A percentile compares a stretch with the other conserved stretches of the same genome.
Conservation (phyloP, 1,139 yeast genomes). For the Hyphopichia wangnamkhiaoensis region DNA sequence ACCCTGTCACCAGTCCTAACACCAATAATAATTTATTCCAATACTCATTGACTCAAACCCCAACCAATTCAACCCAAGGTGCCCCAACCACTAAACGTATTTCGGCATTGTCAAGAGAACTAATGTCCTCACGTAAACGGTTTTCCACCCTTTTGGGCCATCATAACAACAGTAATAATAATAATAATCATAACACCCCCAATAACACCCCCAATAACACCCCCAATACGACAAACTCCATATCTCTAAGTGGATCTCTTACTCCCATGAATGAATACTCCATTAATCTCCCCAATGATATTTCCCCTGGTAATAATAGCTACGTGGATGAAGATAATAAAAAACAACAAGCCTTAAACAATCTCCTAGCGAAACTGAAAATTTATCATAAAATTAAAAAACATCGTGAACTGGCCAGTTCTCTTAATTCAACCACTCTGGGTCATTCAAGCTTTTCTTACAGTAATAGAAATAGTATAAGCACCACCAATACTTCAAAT, state of each 20-base stretch:
- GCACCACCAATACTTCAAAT: conserved; percentile 23
- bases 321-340: conserved; percentile 20
- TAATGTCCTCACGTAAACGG: conserved; percentile 22
- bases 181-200: not conserved
- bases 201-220: conserved; percentile 2
- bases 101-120: conserved; percentile 17
- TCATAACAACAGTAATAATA: conserved; percentile 7
- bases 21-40: not conserved
- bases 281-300: not conserved
- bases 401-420: conserved; percentile 39
- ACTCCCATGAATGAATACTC: conserved; percentile 1
- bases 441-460: conserved; percentile 17
- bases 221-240: not conserved
- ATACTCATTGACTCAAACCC: conserved; percentile 5
- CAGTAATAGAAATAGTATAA: conserved; percentile 27
- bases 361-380: conserved; percentile 37
- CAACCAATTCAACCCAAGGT: conserved; percentile 9
- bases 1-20: not conserved
- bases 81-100: conserved; percentile 12
- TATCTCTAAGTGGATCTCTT: not conserved
- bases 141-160: conserved; percentile 26
- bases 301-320: conserved; percentile 1
- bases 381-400: conserved; percentile 41
- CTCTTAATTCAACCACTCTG: conserved; percentile 29
- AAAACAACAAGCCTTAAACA: conserved; percentile 28